These are phyloP conservation scores for Kurtzmaniella cleridarum DNA, from an alignment of 805 yeast species.

Conservation along the genomic window DNA sequence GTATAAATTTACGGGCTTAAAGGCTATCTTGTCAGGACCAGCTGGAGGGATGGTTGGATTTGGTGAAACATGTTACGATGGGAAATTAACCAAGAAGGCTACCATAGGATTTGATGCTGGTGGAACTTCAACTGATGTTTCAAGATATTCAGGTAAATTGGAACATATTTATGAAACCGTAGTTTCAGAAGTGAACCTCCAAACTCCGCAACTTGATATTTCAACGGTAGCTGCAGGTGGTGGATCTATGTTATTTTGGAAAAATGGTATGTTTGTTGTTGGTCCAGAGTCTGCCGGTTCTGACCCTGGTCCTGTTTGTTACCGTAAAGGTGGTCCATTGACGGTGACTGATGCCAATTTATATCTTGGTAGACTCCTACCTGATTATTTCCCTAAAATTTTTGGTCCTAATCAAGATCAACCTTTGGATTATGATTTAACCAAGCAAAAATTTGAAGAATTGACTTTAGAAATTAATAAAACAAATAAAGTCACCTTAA, in stretches of 20 bases:
- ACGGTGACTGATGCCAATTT: slow-evolving; percentile 37
- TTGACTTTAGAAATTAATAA: slow-evolving; percentile 42
- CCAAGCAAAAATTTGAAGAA: slow-evolving; percentile 47
- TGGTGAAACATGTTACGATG: slow-evolving; percentile 71
- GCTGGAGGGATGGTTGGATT: slow-evolving; percentile 98
- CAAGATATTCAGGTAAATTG: slow-evolving; percentile 34
- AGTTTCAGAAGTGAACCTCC: slow-evolving; percentile 38
- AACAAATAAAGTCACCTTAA: slow-evolving; percentile 16
- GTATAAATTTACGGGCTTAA: slow-evolving; percentile 74
- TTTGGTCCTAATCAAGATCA: slow-evolving; percentile 33
- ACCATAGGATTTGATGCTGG: slow-evolving; percentile 42
- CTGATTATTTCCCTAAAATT: slow-evolving; percentile 32
- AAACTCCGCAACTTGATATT: slow-evolving; percentile 40
- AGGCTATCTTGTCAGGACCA: slow-evolving; percentile 90
- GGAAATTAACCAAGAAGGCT: slow-evolving; percentile 13
- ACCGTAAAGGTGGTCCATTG: slow-evolving; percentile 34
- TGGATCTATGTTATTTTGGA: slow-evolving; percentile 35
- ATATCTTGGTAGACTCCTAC: slow-evolving; percentile 29
- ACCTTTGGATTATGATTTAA: slow-evolving; percentile 28
- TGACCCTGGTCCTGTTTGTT: slow-evolving; percentile 39
- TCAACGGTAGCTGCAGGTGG: slow-evolving; percentile 47
- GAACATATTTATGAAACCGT: slow-evolving; percentile 42
- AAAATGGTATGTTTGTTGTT: slow-evolving; percentile 33
- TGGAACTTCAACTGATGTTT: slow-evolving; percentile 43
- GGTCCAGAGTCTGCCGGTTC: slow-evolving; percentile 39